Conservation (phyloP, 2,329 filamentous ascomycete species). For the Fusarium burgessii region DNA sequence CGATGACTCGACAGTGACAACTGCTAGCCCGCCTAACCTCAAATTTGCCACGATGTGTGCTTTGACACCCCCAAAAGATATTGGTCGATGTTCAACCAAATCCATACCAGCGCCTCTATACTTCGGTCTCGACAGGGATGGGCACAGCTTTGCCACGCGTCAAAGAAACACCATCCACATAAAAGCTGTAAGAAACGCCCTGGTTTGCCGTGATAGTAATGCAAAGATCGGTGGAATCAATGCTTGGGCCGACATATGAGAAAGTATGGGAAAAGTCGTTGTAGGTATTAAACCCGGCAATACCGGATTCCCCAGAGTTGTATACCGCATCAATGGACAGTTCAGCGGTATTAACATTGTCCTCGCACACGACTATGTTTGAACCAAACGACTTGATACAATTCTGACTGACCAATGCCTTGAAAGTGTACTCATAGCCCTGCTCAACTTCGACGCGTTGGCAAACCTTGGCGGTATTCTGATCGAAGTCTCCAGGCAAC, state of each 20-base stretch:
- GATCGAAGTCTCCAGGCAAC: neutral
- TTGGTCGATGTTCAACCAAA: too few species aligned
- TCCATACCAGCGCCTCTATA: too few species aligned
- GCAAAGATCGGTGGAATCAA: conserved; percentile 3
- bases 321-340: neutral
- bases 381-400: neutral
- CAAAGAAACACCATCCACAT: neutral
- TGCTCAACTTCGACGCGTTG: neutral
- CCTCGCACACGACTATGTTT: accelerated
- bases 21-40: too few species aligned
- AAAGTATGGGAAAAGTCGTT: neutral
- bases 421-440: conserved; percentile 4
- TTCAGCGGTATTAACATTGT: neutral
- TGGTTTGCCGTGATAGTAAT: neutral
- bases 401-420: neutral
- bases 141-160: neutral
- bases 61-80: too few species aligned
- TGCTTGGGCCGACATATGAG: neutral
- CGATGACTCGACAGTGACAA: neutral
- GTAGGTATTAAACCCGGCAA: accelerated
- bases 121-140: neutral
- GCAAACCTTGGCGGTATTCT: neutral
- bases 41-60: accelerated
- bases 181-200: accelerated
- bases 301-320: accelerated